Evolutionary conservation across 805 yeast genomes (phyloP).

Genomic region (Candida easanensis): DNA sequence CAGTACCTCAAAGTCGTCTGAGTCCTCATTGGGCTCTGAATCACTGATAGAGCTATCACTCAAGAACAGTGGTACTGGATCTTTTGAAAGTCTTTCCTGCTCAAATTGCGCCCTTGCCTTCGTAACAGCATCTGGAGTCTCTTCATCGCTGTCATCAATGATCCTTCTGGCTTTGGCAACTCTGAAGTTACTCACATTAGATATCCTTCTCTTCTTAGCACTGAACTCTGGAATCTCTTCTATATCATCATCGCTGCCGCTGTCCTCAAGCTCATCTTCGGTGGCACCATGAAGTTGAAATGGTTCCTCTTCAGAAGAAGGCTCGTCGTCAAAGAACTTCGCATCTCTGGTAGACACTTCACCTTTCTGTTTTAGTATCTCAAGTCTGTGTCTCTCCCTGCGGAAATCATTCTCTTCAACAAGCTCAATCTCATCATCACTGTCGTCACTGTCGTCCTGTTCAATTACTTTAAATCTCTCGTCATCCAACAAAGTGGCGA

Average conservation of each 20-base stretch:
- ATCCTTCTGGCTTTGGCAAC: neutral
- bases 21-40: neutral
- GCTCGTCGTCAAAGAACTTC: slow-evolving; percentile 13
- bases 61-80: neutral
- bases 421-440: slow-evolving; percentile 8
- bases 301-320: slow-evolving; percentile 15
- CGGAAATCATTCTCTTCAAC: slow-evolving; percentile 12
- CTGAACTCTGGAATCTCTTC: neutral
- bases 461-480: slow-evolving; percentile 3
- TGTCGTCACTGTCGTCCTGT: slow-evolving; percentile 4
- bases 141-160: neutral
- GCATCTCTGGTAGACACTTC: neutral
- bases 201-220: neutral
- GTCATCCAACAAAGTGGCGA: slow-evolving; percentile 10
- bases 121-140: neutral
- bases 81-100: neutral
- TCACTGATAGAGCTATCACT: neutral
- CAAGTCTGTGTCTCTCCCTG: neutral
- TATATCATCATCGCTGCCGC: neutral
- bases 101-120: neutral
- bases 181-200: neutral
- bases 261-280: slow-evolving; percentile 7
- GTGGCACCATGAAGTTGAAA: slow-evolving; percentile 5
- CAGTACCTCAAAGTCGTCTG: neutral
- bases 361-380: neutral